These are phyloP conservation scores for Volvariella volvacea DNA, from an alignment of 1,284 basidiomycete species.

Conservation along the genomic window DNA sequence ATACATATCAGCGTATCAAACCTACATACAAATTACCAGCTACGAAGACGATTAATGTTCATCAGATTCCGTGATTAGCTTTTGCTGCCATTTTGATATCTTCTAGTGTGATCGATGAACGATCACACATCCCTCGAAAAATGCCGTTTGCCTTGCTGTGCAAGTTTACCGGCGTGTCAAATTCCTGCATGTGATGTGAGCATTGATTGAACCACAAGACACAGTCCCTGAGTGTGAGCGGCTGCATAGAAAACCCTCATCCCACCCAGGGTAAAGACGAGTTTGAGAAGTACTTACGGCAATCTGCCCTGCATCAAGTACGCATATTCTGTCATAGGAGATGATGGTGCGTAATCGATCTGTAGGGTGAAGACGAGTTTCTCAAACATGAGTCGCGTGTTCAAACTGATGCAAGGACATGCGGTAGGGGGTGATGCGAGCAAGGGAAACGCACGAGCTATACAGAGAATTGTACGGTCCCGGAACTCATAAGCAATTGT, in stretches of 20 bases:
- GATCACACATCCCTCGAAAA: constrained; percentile 71
- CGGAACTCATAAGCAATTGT: constrained; percentile 82
- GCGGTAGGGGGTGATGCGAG: not conserved
- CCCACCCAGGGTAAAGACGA: not conserved
- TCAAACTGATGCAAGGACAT: not conserved
- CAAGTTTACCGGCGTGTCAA: constrained; percentile 67
- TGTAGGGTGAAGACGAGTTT: constrained; percentile 13
- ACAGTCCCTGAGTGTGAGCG: too few species aligned
- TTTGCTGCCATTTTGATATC: constrained; percentile 47
- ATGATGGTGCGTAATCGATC: constrained; percentile 75
- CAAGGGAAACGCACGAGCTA: constrained; percentile 50
- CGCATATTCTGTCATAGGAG: constrained; percentile 69
- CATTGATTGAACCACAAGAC: too few species aligned
- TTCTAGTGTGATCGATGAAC: constrained; percentile 60
- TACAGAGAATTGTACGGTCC: constrained; percentile 75
- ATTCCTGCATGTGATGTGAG: constrained; percentile 25
- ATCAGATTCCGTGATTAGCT: constrained; percentile 1
- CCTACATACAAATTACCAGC: too few species aligned
- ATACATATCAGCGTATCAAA: too few species aligned
- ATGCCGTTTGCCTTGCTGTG: constrained; percentile 51
- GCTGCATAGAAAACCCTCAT: not conserved
- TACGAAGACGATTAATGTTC: too few species aligned
- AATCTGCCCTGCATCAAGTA: constrained; percentile 66
- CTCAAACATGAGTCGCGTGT: not conserved
- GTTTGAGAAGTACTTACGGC: constrained; percentile 28